Percentiles rank a stretch among this genome's conserved stretches.
These are phyloP conservation scores for Ophiobolus disseminans DNA, from an alignment of 2,329 filamentous ascomycete species.

Conservation along the genomic window DNA sequence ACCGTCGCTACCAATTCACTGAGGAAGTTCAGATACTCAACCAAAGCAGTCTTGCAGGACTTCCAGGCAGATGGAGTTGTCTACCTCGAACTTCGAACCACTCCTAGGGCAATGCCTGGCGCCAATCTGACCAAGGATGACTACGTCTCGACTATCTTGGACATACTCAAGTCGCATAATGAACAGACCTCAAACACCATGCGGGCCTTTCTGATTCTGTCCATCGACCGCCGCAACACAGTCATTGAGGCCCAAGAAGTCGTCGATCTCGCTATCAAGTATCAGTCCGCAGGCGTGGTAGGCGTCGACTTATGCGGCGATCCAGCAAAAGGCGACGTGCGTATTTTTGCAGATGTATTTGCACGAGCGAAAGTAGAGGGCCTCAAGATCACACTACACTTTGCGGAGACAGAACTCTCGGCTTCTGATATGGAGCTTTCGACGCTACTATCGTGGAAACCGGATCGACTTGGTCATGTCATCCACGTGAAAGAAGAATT, in stretches of 20 bases:
- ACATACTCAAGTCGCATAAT: slow-evolving; percentile 65
- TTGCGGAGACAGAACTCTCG: slow-evolving; percentile 71
- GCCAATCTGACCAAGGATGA: slow-evolving; percentile 64
- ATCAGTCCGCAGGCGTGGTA: slow-evolving; percentile 65
- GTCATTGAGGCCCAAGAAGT: slow-evolving; percentile 66
- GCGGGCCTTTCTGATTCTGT: slow-evolving; percentile 72
- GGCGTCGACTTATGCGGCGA: slow-evolving; percentile 83
- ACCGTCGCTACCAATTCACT: slow-evolving; percentile 6
- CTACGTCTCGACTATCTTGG: slow-evolving; percentile 72
- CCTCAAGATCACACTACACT: slow-evolving; percentile 75
- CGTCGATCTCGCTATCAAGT: slow-evolving; percentile 67
- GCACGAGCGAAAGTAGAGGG: slow-evolving; percentile 61
- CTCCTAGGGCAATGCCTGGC: slow-evolving; percentile 68
- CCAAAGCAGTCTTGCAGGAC: slow-evolving; percentile 61
- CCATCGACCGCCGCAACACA: slow-evolving; percentile 72
- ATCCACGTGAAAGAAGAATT: slow-evolving; percentile 72
- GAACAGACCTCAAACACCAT: slow-evolving; percentile 51
- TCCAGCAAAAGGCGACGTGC: slow-evolving; percentile 68
- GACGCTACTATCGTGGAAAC: slow-evolving; percentile 69
- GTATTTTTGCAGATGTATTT: slow-evolving; percentile 67
- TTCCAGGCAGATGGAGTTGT: slow-evolving; percentile 75
- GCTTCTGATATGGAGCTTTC: slow-evolving; percentile 66
- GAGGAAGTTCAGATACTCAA: slow-evolving; percentile 59
- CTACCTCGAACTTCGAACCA: slow-evolving; percentile 83
- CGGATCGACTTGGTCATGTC: slow-evolving; percentile 77